Evolutionary conservation across 441 rosid species (phyloP).

Genomic region (Cnidoscolus chayamansa): DNA sequence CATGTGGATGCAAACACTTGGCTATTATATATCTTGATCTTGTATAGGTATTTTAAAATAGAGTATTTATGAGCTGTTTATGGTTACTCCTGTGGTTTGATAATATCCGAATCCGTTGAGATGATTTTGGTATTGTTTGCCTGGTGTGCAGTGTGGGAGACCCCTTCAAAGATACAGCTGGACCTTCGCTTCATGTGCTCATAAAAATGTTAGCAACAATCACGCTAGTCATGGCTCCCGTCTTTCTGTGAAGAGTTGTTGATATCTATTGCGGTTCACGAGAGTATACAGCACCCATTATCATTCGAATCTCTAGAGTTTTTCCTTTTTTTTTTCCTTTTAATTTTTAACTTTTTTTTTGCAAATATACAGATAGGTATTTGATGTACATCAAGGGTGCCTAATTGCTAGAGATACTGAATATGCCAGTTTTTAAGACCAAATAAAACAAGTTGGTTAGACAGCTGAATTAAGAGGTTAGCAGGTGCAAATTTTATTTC

Average conservation of each 20-base stretch:
- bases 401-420: constrained; percentile 7
- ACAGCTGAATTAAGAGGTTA: not conserved
- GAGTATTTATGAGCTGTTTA: not conserved
- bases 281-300: constrained; percentile 22
- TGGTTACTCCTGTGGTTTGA: not conserved
- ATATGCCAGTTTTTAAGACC: not conserved
- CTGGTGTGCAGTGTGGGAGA: constrained; percentile 84
- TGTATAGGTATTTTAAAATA: not conserved
- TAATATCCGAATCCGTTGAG: not conserved
- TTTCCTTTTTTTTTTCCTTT: constrained; percentile 6
- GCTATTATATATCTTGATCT: not conserved
- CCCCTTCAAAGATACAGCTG: constrained; percentile 97
- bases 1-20: no score
- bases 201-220: constrained; percentile 97
- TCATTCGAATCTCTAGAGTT: constrained; percentile 7
- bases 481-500: not conserved
- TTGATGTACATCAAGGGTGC: constrained; percentile 34
- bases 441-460: constrained; percentile 20
- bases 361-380: constrained; percentile 28
- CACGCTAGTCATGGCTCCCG: constrained; percentile 73
- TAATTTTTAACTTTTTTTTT: constrained; percentile 9
- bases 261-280: constrained; percentile 20
- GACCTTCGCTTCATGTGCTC: constrained; percentile 93
- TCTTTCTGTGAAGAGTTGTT: constrained; percentile 47
- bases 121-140: not conserved